phyloP scores from a whole-genome alignment of 2,329 filamentous ascomycete species.

The Fusarium haematococcum region DNA sequence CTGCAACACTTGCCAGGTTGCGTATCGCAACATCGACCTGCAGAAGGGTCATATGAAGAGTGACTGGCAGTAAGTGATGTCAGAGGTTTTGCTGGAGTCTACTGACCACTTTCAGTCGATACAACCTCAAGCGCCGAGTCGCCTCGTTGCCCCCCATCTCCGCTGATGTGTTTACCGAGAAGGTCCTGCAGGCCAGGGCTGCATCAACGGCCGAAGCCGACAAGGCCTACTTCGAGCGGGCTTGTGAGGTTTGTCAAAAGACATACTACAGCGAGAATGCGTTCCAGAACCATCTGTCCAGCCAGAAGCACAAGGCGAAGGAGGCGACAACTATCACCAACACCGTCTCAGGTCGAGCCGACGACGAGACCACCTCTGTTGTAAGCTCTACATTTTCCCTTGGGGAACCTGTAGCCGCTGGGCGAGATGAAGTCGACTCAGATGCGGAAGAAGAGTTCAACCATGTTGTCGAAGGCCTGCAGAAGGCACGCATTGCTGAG shows the following conservation, averaged over 20 bases:
- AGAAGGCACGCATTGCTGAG: conserved; percentile 76
- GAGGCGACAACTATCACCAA: conserved; percentile 61
- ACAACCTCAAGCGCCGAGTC: conserved; percentile 95
- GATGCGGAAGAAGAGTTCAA: conserved; percentile 81
- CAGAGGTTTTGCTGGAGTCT: not conserved
- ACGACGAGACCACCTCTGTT: conserved; percentile 82
- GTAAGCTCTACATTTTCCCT: conserved; percentile 93
- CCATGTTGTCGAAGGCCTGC: conserved; percentile 81
- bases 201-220: conserved; percentile 85
- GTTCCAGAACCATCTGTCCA: conserved; percentile 90
- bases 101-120: conserved; percentile 69
- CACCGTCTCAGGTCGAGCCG: conserved; percentile 50
- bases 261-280: conserved; percentile 98
- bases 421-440: conserved; percentile 66
- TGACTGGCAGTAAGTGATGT: conserved; percentile 89
- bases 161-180: conserved; percentile 94
- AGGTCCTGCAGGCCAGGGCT: conserved; percentile 91
- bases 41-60: conserved; percentile 97
- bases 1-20: conserved; percentile 98
- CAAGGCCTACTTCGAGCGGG: conserved; percentile 88
- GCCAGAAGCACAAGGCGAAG: conserved; percentile 82
- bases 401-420: conserved; percentile 76
- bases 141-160: conserved; percentile 90
- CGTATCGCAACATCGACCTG: conserved; percentile 92
- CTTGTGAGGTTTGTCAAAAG: conserved; percentile 86